These are phyloP conservation scores for Suillus brevipes DNA, from an alignment of 768 basidiomycete species.

Conservation along the genomic window DNA sequence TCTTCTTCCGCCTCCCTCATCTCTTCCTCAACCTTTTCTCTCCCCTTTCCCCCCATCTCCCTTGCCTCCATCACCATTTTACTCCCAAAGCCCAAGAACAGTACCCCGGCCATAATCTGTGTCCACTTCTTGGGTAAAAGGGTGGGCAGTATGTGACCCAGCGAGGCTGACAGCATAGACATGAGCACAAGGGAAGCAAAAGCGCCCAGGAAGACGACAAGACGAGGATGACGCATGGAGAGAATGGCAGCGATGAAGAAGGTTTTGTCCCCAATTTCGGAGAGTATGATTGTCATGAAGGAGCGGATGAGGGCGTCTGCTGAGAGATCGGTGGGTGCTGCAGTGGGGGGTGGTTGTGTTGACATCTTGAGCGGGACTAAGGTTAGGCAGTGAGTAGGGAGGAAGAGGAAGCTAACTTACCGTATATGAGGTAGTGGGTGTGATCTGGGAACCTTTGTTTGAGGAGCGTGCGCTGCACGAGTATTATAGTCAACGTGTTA, in stretches of 20 bases:
- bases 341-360: not conserved
- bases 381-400: not conserved
- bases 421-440: not conserved
- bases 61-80: conserved; percentile 88
- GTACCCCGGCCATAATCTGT: conserved; percentile 68
- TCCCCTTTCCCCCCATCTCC: conserved; percentile 68
- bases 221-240: conserved; percentile 89
- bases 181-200: conserved; percentile 87
- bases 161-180: conserved; percentile 90
- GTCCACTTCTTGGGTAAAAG: conserved; percentile 74
- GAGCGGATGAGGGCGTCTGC: conserved; percentile 66
- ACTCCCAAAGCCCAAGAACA: conserved; percentile 89
- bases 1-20: conserved; percentile 97
- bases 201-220: conserved; percentile 86
- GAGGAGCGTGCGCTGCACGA: not conserved
- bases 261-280: conserved; percentile 96
- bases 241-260: conserved; percentile 86
- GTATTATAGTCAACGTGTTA: not conserved
- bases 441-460: not conserved
- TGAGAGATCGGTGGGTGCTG: not conserved
- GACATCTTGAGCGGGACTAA: not conserved
- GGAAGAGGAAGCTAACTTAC: not conserved
- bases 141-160: conserved; percentile 87
- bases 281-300: conserved; percentile 89
- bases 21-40: conserved; percentile 86